Evolutionary conservation across 345 rosid species (phyloP).

Genomic region (Geranium brycei): DNA sequence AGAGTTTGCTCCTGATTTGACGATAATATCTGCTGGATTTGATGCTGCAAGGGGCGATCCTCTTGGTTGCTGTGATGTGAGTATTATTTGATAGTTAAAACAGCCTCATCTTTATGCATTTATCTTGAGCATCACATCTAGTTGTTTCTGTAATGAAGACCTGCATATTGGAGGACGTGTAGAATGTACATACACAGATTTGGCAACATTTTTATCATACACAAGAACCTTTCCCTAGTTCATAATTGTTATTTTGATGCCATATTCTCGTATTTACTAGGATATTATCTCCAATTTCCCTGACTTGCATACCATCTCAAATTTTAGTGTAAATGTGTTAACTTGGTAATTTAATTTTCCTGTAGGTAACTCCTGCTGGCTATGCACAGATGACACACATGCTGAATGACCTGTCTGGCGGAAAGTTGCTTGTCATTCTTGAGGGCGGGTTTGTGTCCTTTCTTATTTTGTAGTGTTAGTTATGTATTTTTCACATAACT

Average conservation of each 20-base stretch:
- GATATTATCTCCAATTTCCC: not conserved
- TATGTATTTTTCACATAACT: not conserved
- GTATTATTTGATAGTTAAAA: conserved; percentile 12
- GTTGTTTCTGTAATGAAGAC: conserved; percentile 2
- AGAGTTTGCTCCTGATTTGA: conserved; percentile 81
- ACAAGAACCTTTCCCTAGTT: not conserved
- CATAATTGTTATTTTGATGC: not conserved
- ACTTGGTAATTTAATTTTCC: not conserved
- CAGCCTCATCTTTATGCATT: not conserved
- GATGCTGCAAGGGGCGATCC: conserved; percentile 99
- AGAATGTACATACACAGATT: not conserved
- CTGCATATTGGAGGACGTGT: not conserved
- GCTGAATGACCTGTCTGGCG: conserved; percentile 46
- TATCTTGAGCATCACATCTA: not conserved
- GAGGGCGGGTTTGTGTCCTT: conserved; percentile 74
- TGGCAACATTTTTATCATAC: not conserved
- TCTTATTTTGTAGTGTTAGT: conserved; percentile 1
- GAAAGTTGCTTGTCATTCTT: conserved; percentile 87
- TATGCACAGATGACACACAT: conserved; percentile 78
- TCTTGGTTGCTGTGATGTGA: conserved; percentile 90
- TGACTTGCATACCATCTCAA: not conserved
- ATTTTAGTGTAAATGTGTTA: too few species aligned
- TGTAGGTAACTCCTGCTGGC: conserved; percentile 80
- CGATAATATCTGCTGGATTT: conserved; percentile 93
- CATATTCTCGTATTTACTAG: not conserved